Conservation (phyloP, 441 rosid species). For the Iberis amara region DNA sequence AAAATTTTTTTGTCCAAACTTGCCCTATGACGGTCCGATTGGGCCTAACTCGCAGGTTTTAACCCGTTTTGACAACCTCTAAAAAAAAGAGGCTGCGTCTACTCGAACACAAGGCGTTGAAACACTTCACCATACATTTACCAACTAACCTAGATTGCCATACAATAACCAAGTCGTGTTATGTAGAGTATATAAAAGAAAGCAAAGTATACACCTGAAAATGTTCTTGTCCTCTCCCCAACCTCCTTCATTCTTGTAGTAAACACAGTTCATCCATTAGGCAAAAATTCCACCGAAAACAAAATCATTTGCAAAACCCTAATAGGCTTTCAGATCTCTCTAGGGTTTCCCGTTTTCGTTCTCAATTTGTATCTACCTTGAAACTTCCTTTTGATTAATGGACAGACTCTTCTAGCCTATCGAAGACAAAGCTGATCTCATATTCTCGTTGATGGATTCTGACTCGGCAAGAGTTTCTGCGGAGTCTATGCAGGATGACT, state of each 20-base stretch:
- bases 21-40: no score
- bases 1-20: no score
- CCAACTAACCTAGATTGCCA: no score
- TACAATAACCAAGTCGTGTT: no score
- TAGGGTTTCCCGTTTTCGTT: constrained; percentile 33
- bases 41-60: no score
- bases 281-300: background rate
- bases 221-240: constrained; percentile 9
- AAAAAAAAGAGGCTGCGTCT: no score
- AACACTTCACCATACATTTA: no score
- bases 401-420: constrained; percentile 26
- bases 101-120: no score
- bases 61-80: no score
- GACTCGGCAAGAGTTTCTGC: constrained; percentile 17
- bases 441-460: constrained; percentile 26
- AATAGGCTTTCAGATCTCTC: constrained; percentile 33
- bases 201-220: no score
- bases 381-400: constrained; percentile 39
- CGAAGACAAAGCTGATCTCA: constrained; percentile 43
- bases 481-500: constrained; percentile 23
- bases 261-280: constrained; percentile 1
- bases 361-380: constrained; percentile 15
- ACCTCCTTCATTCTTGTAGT: constrained; percentile 7
- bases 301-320: constrained; percentile 37
- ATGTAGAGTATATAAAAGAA: no score